Conservation (phyloP, 2,329 filamentous ascomycete genomes). For the Pseudohalonectria lignicola region DNA sequence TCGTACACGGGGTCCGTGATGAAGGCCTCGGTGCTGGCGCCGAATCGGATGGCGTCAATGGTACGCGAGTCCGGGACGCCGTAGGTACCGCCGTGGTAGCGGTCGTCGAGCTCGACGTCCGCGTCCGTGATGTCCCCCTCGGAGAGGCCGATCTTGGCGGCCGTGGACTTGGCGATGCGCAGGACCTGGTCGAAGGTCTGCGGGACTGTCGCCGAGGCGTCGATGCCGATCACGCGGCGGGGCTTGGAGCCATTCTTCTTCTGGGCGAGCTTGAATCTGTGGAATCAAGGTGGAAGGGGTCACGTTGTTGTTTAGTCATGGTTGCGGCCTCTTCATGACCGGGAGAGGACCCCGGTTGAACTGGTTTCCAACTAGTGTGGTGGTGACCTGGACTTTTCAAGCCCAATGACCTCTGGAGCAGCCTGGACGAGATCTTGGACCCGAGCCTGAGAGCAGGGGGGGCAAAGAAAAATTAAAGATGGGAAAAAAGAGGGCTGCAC, state of each 20-base stretch:
- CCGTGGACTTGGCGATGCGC: constrained; percentile 55
- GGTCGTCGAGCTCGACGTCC: constrained; percentile 51
- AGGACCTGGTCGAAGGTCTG: constrained; percentile 56
- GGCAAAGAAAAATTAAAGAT: no score
- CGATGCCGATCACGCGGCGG: constrained; percentile 51
- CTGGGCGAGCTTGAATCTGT: constrained; percentile 54
- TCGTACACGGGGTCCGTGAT: constrained; percentile 70
- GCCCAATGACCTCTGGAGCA: no score
- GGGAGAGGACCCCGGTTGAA: no score
- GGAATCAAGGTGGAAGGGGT: no score
- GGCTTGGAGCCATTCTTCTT: constrained; percentile 28
- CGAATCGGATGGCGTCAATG: constrained; percentile 57
- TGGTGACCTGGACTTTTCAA: no score
- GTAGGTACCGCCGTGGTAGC: constrained; percentile 58
- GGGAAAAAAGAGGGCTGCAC: no score
- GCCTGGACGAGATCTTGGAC: no score
- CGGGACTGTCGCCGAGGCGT: constrained; percentile 48
- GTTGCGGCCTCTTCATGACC: no score
- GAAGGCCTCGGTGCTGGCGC: constrained; percentile 57
- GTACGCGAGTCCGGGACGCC: constrained; percentile 56
- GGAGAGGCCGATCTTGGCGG: constrained; percentile 47
- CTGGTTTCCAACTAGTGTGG: no score
- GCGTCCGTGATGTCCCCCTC: constrained; percentile 48
- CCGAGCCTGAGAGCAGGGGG: no score
- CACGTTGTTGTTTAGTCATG: no score